Evolutionary conservation across 164 flowering plant species (phyloP), one percentile per base, ranked within the genome.

Genomic region (Stephania cephalantha): DNA sequence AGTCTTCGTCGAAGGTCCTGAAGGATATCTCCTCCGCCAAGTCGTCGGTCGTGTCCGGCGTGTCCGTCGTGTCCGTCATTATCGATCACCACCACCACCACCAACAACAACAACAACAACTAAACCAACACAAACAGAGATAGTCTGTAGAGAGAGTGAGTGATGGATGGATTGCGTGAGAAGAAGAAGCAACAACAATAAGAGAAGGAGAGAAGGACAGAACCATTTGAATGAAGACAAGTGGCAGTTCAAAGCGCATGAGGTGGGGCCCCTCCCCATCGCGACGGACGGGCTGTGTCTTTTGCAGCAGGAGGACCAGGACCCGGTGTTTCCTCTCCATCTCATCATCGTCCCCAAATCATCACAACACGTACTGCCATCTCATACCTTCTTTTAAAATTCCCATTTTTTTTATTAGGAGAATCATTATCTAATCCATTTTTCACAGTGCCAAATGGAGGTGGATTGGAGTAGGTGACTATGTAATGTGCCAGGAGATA

Each of bases 1-100:
- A 90, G 79, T 90, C 95, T 70, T 92, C 97, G 4, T 92, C 95
- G 79, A 86, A 90, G 83, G 88, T 83, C 83, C 90, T 94, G 78
- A 91, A 91, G 64, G 92, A 88, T 71, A 92, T 92, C 67, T 89
- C 97, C 83, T 91, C 95, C 6, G 97, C 95, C 58, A 92, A 91
- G 72, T 92, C 97, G 42, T 35, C 42, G 0, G 42, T 35, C 42
- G 42, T 35, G 78, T 92, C 97, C 18, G 91, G 91, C 0, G 91
- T n/a, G n/a, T 25, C 25, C 25, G 25, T 25, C 25, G 25, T 86
- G 77, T 92, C 97, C 74, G 95, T 90, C 93, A 89, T 92, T 78
- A 25, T 25, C 25, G 25, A 25, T 25, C 71, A 70, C n/a, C 22
- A 29, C 30, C 63, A 18, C 22, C 25, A 3, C 25, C 71, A 70